Evolutionary conservation across 257 asterid genomes (phyloP), one percentile per base, ranked within the genome.

Genomic region (Forsythia suspensa): DNA sequence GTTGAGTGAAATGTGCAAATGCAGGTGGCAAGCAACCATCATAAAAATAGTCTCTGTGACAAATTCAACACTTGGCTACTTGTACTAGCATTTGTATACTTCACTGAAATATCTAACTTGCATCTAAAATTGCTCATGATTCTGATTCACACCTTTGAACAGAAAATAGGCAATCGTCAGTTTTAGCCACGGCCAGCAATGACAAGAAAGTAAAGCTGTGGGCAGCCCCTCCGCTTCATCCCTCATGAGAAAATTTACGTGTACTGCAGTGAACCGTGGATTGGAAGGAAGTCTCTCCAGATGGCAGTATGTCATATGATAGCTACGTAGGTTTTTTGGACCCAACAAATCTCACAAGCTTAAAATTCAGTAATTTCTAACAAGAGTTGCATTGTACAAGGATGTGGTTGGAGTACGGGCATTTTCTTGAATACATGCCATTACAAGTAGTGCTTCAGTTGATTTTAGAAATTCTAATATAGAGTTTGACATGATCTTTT

Each of bases 191-290:
- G 6, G 79, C 98, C 84, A 89, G 99, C 86, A 77, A 70, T 1
- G 98, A 93, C 90, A 95, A 92, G 94, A 95, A 95, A 80, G 97
- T 93, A 79, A 95, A 95, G 91, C 85, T 93, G 67, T 95, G 99
- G 99, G 91, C 91, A 37, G 89, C 97, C 65, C 98, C 98, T 67
- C 73, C 79, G 8, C 73, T 74, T 42, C 82, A 73, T 52, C 55
- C 80, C 42, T 73, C 92, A 8, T 86, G 70, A 85, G 72, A 18
- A 48, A 69, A 43, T 42, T 57, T 46, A 13, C 41, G 18, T 39
- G 7, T 34, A 13, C 71, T 41, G 69, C 76, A 61, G 63, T 37
- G 15, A 40, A 34, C 44, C 44, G 6, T 43, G 67, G 71, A 59
- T 72, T 51, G 16, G 16, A 41, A 24, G 59, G 9, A 15, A 68